These are phyloP conservation scores for Xylaria arbuscula DNA, from an alignment of 2,329 filamentous ascomycete species.

Conservation along the genomic window DNA sequence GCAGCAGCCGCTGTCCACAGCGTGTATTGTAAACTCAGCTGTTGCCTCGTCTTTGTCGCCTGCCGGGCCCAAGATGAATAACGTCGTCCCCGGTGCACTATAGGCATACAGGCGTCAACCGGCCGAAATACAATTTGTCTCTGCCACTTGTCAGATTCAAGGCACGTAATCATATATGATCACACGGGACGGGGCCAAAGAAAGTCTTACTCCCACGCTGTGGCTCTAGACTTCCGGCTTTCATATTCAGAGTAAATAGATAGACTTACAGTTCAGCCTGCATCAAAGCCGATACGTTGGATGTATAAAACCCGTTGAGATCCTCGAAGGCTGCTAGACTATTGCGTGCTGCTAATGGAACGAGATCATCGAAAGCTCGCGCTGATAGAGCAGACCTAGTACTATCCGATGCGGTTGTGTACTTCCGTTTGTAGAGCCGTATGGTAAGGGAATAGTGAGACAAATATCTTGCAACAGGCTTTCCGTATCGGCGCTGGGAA, in stretches of 20 bases:
- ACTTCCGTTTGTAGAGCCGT: slow-evolving; percentile 18
- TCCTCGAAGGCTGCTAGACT: slow-evolving; percentile 20
- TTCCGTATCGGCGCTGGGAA: slow-evolving; percentile 14
- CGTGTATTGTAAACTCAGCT: slow-evolving; percentile 25
- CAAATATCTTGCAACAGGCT: slow-evolving; percentile 15
- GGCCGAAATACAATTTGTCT: slow-evolving; percentile 30
- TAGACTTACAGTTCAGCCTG: slow-evolving; percentile 27
- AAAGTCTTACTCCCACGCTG: not conserved
- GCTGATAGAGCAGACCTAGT: slow-evolving; percentile 7
- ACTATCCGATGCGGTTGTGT: slow-evolving; percentile 22
- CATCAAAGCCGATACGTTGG: slow-evolving; percentile 25
- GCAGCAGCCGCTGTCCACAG: slow-evolving; percentile 28
- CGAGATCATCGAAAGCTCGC: slow-evolving; percentile 7
- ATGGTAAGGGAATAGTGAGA: slow-evolving; percentile 9
- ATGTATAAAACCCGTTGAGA: slow-evolving; percentile 18
- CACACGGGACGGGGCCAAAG: not conserved
- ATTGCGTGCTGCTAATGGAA: slow-evolving; percentile 11
- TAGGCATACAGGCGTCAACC: slow-evolving; percentile 27
- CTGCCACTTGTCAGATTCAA: slow-evolving; percentile 6
- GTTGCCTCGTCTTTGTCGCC: slow-evolving; percentile 23
- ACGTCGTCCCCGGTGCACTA: slow-evolving; percentile 23
- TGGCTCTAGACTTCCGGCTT: not conserved
- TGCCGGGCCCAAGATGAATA: slow-evolving; percentile 27
- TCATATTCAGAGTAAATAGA: not conserved
- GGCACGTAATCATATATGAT: not conserved